Evolutionary conservation across 352 stramenopile species (phyloP).

Genomic region (Phytophthora chlamydospora): DNA sequence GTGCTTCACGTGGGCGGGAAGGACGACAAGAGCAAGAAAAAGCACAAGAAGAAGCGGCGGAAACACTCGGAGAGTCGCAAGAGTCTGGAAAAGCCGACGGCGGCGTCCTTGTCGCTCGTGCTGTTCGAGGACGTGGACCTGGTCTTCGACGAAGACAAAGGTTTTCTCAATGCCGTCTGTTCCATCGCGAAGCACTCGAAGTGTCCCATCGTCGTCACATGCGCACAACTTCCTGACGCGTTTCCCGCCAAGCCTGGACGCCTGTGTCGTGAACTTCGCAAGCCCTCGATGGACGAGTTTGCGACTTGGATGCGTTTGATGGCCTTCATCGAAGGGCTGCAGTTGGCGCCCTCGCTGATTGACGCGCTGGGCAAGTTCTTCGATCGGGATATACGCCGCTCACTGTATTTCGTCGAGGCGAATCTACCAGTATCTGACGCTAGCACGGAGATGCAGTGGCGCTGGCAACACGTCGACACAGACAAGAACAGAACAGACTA

Average conservation of each 20-base stretch:
- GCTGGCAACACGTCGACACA: constrained; percentile 28
- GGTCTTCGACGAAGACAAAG: constrained; percentile 84
- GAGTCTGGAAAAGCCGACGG: constrained; percentile 41
- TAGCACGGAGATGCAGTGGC: constrained; percentile 28
- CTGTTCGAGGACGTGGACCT: constrained; percentile 86
- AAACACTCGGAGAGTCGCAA: constrained; percentile 36
- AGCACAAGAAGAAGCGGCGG: constrained; percentile 51
- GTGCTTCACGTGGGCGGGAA: constrained; percentile 61
- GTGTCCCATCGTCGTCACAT: constrained; percentile 83
- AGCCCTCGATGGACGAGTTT: constrained; percentile 67
- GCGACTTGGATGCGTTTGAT: constrained; percentile 69
- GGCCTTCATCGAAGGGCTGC: constrained; percentile 57
- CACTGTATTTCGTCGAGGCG: constrained; percentile 74
- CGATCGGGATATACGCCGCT: constrained; percentile 67
- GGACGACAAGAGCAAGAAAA: constrained; percentile 53
- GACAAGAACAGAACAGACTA: constrained; percentile 12
- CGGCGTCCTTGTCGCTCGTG: constrained; percentile 75
- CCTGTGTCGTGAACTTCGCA: constrained; percentile 43
- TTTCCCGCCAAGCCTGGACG: constrained; percentile 62
- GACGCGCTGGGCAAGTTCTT: constrained; percentile 59
- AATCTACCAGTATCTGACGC: constrained; percentile 35
- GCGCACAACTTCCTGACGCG: constrained; percentile 55
- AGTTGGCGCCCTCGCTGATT: constrained; percentile 41
- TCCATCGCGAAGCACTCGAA: constrained; percentile 85
- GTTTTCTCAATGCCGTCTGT: constrained; percentile 70